Base-by-base conservation (phyloP, 495 filamentous ascomycete species). In the Penicillium alfredii region DNA sequence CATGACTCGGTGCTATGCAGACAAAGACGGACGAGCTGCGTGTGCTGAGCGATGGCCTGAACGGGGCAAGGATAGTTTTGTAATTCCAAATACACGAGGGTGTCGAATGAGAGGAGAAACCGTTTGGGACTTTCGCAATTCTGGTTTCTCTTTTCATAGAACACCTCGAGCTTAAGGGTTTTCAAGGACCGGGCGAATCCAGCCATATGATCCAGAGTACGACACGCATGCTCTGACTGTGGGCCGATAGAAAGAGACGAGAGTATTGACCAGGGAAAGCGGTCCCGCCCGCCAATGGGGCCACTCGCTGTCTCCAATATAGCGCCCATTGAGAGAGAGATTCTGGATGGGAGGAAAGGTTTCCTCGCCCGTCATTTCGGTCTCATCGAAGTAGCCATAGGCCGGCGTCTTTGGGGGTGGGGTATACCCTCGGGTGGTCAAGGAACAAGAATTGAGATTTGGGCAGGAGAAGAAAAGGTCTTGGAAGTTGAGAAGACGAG, bases 401-500 rank as follows among this genome's bases (percentile, higher is more conserved):
- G 31, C 9, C 8, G 23, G 18, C 3, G 15, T 8, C 3, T 33
- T 7, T 1, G 31, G 18, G 9, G 14, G 14, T 20, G 8, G 9
- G 17, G 17, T 12, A 11, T 17, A 20, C 4, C 31, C 31, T 6
- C 7, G 13, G 17, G 23, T 33, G 4, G 31, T 33, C 8, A 33
- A 21, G 3, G 31, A 33, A 6, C 16, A 33, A 11, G 7, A 11
- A 10, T 33, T 22, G 2, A 33, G 18, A 8, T 33, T 33, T 7
- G 17, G 31, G 23, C 31, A 33, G 12, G 31, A 33, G 9, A 33
- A 33, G 18, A 33, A 33, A 22, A 33, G 31, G 6, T 14, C 8
- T 12, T 21, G 15, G 18, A 33, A 33, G 17, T 19, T 21, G n/a
- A 6, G 8, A 17, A 33, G n/a, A n/a, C n/a, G n/a, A n/a, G n/a